Conservation (phyloP, 2,329 filamentous ascomycete genomes). For the Fusarium sp. region DNA sequence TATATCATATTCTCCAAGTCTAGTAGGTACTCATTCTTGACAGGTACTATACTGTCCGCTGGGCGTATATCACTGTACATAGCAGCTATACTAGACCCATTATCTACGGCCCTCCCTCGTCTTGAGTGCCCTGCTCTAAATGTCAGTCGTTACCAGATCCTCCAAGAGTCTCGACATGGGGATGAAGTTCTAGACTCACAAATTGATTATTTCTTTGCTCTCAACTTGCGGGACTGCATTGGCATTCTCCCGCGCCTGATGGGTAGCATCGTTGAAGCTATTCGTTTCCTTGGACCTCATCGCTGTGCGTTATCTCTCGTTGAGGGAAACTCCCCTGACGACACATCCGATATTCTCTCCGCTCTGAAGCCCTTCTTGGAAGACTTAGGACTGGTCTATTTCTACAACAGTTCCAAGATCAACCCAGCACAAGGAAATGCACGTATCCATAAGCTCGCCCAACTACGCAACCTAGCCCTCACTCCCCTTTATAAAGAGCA, state of each 20-base stretch:
- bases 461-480: slow-evolving; percentile 63
- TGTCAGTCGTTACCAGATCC: slow-evolving; percentile 32
- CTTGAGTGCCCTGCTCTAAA: slow-evolving; percentile 44
- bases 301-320: slow-evolving; percentile 64
- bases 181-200: neutral
- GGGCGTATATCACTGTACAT: slow-evolving; percentile 38
- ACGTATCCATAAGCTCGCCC: slow-evolving; percentile 58
- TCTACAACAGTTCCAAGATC: slow-evolving; percentile 53
- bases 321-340: slow-evolving; percentile 64
- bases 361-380: slow-evolving; percentile 52
- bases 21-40: neutral
- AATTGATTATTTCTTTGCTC: slow-evolving; percentile 59
- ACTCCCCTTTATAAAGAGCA: slow-evolving; percentile 52
- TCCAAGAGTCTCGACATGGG: neutral
- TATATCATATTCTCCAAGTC: fast-evolving
- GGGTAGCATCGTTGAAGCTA: slow-evolving; percentile 59
- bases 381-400: slow-evolving; percentile 51
- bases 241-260: slow-evolving; percentile 60
- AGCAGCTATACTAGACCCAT: slow-evolving; percentile 43
- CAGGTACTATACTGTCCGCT: slow-evolving; percentile 43
- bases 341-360: slow-evolving; percentile 60
- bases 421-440: slow-evolving; percentile 53
- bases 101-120: slow-evolving; percentile 31
- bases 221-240: slow-evolving; percentile 59
- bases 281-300: slow-evolving; percentile 59